Evolutionary conservation across 345 rosid genomes (phyloP).

Genomic region (Excoecaria cochinchinensis): DNA sequence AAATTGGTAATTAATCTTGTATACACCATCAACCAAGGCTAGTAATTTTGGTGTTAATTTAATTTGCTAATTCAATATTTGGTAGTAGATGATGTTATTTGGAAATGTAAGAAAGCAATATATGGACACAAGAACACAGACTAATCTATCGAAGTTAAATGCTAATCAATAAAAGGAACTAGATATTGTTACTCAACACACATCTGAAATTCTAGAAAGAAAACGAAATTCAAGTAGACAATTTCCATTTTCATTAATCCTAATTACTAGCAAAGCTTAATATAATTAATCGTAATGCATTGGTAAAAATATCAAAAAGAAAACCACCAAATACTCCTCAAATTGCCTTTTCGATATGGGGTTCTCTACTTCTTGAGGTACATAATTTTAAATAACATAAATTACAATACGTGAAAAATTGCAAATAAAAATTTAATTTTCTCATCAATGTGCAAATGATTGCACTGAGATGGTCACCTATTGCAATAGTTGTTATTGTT

Average conservation of each 20-base stretch:
- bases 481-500: constrained; percentile 34
- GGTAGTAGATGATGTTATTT: constrained; percentile 38
- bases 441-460: constrained; percentile 34
- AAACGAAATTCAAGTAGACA: constrained; percentile 31
- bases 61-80: neutral
- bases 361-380: constrained; percentile 51
- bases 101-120: constrained; percentile 50
- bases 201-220: constrained; percentile 43
- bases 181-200: constrained; percentile 33
- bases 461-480: constrained; percentile 59
- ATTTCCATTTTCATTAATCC: neutral
- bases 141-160: constrained; percentile 50
- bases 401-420: neutral
- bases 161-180: constrained; percentile 37
- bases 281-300: neutral
- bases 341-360: constrained; percentile 36
- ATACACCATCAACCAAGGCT: neutral
- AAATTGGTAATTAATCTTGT: constrained; percentile 47
- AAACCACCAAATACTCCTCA: constrained; percentile 2
- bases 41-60: too few relatives aligned
- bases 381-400: neutral
- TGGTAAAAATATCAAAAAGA: constrained; percentile 34
- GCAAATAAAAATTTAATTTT: too few relatives aligned
- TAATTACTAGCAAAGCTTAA: too few relatives aligned
- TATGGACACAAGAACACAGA: constrained; percentile 57